Conservation (phyloP, 352 stramenopile genomes). For the Globisporangium parvum region DNA sequence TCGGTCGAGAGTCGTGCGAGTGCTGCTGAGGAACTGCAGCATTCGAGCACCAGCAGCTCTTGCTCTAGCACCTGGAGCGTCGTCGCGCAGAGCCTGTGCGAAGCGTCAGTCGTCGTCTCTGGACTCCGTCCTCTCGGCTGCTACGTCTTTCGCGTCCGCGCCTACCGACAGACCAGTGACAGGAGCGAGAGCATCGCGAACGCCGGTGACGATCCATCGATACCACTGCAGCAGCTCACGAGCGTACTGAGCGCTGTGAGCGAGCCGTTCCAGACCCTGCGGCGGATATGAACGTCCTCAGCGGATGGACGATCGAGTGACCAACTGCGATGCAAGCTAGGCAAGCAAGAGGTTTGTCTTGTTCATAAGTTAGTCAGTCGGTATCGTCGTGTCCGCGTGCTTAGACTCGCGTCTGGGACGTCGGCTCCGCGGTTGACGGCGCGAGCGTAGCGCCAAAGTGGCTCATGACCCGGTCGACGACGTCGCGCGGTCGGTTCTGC, state of each 20-base stretch:
- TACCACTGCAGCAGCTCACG: background rate
- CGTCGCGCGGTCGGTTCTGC: slow-evolving; percentile 43
- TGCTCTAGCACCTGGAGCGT: slow-evolving; percentile 9
- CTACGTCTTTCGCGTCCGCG: slow-evolving; percentile 24
- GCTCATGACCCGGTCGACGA: slow-evolving; percentile 33
- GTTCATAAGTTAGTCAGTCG: no score
- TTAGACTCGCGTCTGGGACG: no score
- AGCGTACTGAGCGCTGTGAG: slow-evolving; percentile 20
- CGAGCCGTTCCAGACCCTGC: slow-evolving; percentile 19
- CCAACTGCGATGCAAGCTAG: background rate
- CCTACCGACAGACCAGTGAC: background rate
- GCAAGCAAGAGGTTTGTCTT: no score
- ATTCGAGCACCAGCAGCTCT: background rate
- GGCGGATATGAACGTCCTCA: slow-evolving; percentile 15
- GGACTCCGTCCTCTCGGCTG: slow-evolving; percentile 15
- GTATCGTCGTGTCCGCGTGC: no score
- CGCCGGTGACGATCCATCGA: background rate
- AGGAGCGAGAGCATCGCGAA: background rate
- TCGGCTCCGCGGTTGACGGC: background rate
- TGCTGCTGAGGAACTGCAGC: background rate
- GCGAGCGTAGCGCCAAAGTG: slow-evolving; percentile 22
- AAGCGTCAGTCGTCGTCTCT: slow-evolving; percentile 5
- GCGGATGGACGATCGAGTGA: no score
- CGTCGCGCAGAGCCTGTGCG: slow-evolving; percentile 6
- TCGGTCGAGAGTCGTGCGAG: slow-evolving; percentile 5